These are phyloP conservation scores for Dendrobium officinale DNA, from an alignment of 106 monocot genomes.

Conservation along the genomic window DNA sequence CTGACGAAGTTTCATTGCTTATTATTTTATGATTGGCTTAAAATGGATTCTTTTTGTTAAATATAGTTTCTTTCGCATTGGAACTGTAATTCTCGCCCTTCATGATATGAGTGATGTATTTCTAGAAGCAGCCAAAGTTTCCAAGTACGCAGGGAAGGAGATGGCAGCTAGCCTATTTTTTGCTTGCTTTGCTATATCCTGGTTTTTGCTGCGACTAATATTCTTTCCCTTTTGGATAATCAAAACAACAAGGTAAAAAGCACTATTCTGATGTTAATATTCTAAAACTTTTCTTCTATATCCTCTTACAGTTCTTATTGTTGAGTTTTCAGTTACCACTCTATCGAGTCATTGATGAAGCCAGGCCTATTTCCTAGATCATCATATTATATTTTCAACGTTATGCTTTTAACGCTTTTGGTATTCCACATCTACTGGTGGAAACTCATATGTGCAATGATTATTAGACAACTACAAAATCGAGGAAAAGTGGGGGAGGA, in stretches of 20 bases:
- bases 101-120: conserved; percentile 95
- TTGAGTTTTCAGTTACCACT: conserved; percentile 51
- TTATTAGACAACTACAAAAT: conserved; percentile 60
- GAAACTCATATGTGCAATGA: conserved; percentile 81
- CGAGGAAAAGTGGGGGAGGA: conserved; percentile 91
- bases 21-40: neutral
- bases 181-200: conserved; percentile 75
- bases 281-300: neutral
- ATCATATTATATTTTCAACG: conserved; percentile 72
- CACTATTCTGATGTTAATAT: neutral
- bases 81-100: conserved; percentile 67
- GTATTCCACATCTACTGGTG: conserved; percentile 91
- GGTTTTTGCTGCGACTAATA: conserved; percentile 71
- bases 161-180: conserved; percentile 71
- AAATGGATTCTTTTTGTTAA: neutral
- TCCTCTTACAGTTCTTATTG: conserved; percentile 2
- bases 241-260: conserved; percentile 52
- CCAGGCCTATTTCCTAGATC: conserved; percentile 23
- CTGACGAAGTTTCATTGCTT: neutral
- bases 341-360: conserved; percentile 26
- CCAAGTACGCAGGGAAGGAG: conserved; percentile 85
- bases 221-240: conserved; percentile 96
- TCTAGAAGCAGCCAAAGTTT: conserved; percentile 84
- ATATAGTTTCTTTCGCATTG: conserved; percentile 80
- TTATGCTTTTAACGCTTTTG: conserved; percentile 77